Conservation (phyloP, 2,329 filamentous ascomycete genomes). For the Elsinoe arachidis region DNA sequence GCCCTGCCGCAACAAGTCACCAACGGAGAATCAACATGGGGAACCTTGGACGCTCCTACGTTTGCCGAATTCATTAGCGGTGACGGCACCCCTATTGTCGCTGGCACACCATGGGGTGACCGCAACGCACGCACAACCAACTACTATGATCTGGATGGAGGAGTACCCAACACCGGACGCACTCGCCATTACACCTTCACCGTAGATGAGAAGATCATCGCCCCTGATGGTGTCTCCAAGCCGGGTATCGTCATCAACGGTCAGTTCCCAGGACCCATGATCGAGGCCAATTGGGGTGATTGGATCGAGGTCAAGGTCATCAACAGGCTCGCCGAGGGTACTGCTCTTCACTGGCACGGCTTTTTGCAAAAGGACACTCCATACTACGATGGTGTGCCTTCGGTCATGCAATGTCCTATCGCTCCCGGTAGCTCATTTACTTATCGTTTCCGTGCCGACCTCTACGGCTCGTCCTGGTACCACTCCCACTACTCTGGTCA, state of each 20-base stretch:
- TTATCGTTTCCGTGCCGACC: constrained; percentile 32
- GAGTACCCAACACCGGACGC: constrained; percentile 26
- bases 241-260: constrained; percentile 18
- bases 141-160: constrained; percentile 21
- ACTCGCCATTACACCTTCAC: constrained; percentile 28
- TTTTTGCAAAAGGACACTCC: constrained; percentile 45
- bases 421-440: constrained; percentile 29
- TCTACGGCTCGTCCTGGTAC: constrained; percentile 35
- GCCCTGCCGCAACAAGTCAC: constrained; percentile 11
- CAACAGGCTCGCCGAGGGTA: constrained; percentile 34
- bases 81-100: constrained; percentile 16
- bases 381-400: constrained; percentile 41
- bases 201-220: constrained; percentile 23
- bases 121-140: constrained; percentile 23
- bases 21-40: constrained; percentile 16
- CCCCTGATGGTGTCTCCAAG: constrained; percentile 27
- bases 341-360: constrained; percentile 46
- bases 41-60: constrained; percentile 16
- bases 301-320: constrained; percentile 28
- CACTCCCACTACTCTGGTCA: constrained; percentile 35
- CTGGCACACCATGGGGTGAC: constrained; percentile 24
- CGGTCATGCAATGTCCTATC: constrained; percentile 40
- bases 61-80: constrained; percentile 19
- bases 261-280: constrained; percentile 15
- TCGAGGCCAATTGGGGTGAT: constrained; percentile 24